Conservation (phyloP, 164 flowering plant genomes). For the Dillenia suffruticosa region DNA sequence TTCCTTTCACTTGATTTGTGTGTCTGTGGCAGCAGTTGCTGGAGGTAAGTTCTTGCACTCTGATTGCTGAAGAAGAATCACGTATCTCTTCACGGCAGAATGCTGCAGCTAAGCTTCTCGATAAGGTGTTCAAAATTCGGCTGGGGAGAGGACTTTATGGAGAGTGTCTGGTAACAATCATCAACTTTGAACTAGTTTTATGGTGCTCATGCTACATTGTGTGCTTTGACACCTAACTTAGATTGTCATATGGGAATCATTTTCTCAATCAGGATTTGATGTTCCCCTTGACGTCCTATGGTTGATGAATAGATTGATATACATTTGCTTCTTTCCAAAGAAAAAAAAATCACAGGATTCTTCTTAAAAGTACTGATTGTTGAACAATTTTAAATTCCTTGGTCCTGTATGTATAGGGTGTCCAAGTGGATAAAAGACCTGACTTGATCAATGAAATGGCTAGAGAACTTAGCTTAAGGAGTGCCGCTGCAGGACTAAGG, state of each 20-base stretch:
- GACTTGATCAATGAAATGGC: conserved; percentile 75
- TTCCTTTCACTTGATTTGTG: conserved; percentile 6
- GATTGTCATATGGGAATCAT: too few relatives aligned
- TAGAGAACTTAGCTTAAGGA: conserved; percentile 61
- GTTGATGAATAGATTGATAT: too few relatives aligned
- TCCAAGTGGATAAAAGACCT: conserved; percentile 68
- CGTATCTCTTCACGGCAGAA: conserved; percentile 30
- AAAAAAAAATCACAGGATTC: too few relatives aligned
- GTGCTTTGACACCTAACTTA: too few relatives aligned
- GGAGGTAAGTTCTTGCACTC: conserved; percentile 38
- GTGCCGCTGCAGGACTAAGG: conserved; percentile 87
- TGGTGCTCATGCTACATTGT: too few relatives aligned
- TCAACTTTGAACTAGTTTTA: background rate
- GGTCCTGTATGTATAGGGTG: conserved; percentile 40
- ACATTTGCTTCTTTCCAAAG: too few relatives aligned
- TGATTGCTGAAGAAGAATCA: conserved; percentile 54
- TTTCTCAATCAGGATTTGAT: too few relatives aligned
- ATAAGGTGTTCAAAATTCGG: conserved; percentile 56
- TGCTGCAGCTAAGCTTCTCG: conserved; percentile 59
- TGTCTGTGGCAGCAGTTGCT: conserved; percentile 44
- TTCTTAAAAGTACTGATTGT: too few relatives aligned
- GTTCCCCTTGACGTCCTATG: too few relatives aligned
- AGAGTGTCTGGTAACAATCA: conserved; percentile 74
- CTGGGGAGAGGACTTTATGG: conserved; percentile 90
- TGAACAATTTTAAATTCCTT: too few relatives aligned